Percentiles rank a stretch among this genome's conserved stretches.
Evolutionary conservation across 176 grass and related monocot species (phyloP).

Genomic region (Musa acuminata): DNA sequence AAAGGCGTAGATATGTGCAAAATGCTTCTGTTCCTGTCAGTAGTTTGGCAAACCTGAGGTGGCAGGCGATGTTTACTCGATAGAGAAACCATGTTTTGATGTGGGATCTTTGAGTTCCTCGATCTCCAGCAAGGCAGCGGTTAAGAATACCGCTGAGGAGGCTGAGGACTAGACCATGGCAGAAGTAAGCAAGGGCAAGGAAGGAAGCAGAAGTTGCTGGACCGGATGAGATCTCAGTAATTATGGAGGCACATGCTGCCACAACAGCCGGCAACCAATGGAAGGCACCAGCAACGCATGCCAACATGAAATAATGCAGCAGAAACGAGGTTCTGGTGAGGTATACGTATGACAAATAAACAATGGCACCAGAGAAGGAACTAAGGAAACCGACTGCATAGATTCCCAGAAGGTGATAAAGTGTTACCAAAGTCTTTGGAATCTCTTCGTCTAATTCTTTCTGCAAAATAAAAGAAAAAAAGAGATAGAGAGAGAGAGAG

Average conservation of each 20-base stretch:
- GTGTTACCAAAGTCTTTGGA: constrained; percentile 7
- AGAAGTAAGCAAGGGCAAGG: constrained; percentile 34
- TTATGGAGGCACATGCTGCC: constrained; percentile 34
- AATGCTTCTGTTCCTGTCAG: constrained; percentile 63
- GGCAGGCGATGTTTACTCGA: constrained; percentile 31
- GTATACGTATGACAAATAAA: constrained; percentile 39
- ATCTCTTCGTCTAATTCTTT: constrained; percentile 18
- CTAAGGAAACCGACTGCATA: constrained; percentile 47
- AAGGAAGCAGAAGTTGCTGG: constrained; percentile 30
- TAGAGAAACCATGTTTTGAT: constrained; percentile 26
- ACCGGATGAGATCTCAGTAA: constrained; percentile 20
- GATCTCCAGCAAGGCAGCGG: constrained; percentile 17
- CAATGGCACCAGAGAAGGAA: constrained; percentile 38
- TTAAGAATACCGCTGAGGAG: constrained; percentile 34
- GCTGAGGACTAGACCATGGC: constrained; percentile 39
- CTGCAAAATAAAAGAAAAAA: background rate
- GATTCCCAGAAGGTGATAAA: constrained; percentile 50
- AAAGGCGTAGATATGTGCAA: constrained; percentile 54
- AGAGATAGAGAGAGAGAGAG: background rate
- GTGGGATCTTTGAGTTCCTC: constrained; percentile 14
- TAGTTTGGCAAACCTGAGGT: constrained; percentile 65
- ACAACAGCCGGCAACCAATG: constrained; percentile 54
- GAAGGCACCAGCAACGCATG: constrained; percentile 51
- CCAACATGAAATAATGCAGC: constrained; percentile 36
- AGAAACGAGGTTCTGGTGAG: constrained; percentile 27